Base-by-base conservation (phyloP, 2,329 filamentous ascomycete species). In the Pseudocercospora crystallina region DNA sequence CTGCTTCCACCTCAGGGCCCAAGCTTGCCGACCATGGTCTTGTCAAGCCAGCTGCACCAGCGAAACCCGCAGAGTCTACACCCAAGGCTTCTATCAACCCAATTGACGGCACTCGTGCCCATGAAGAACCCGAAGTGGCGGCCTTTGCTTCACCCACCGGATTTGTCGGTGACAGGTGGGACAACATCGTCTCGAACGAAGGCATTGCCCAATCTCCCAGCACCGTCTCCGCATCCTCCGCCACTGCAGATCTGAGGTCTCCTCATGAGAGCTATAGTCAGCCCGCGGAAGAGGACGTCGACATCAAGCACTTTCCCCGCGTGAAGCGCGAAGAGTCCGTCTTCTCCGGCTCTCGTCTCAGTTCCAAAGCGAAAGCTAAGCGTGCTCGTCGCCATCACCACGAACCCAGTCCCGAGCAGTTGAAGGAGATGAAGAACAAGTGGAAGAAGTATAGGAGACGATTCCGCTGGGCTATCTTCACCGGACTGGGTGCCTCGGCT, bases 141-240 rank as follows among this genome's bases (percentile, higher is more conserved):
- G 78, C 79, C 45, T 86, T 83, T 63, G 81, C 82, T 13, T 83
- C 80, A 31, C 83, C 83, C 1, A 86, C 83, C 1, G 83, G 82
- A 0, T 86, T 83, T 60, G 79, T 86, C 37, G 56, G 56, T 15
- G 54, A 59, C 36, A 41, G 56, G 29, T 57, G 57, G 57, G 51
- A 57, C 17, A 85, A 84, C 57, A 80, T 84, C 57, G 79, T 84
- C 29, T 48, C 58, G 11, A 33, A 14, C 15, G 52, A 65, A 1
- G 51, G 60, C 17, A 50, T 60, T 11, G 51, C 57, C 5, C 54
- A 51, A 43, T 31, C 46, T 29, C 39, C 51, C 48, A 54, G 38
- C 51, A 55, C 49, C 9, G 45, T 48, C 13, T 53, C 51, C 31
- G 43, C 48, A n/a, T 35, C 37, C 7, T 12, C 45, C 12, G n/a